Evolutionary conservation across 1,139 yeast species (phyloP).

Genomic region (Geotrichum carabidarum): DNA sequence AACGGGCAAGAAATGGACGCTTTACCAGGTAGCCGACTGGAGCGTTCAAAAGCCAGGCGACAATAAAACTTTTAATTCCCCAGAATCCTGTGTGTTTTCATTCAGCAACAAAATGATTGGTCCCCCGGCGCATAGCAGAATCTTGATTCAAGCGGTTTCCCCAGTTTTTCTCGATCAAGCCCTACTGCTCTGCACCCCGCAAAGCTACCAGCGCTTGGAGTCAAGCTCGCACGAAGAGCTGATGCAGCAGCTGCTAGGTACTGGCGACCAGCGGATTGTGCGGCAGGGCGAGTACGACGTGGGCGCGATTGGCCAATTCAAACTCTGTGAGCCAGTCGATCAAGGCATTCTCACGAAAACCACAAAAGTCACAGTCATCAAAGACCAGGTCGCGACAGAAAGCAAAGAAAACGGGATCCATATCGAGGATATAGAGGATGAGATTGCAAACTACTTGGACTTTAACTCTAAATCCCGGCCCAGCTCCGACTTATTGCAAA

Average conservation of each 20-base stretch:
- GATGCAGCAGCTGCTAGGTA: slow-evolving; percentile 13
- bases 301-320: slow-evolving; percentile 33
- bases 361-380: slow-evolving; percentile 54
- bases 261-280: slow-evolving; percentile 23
- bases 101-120: slow-evolving; percentile 9
- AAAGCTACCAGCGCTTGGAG: slow-evolving; percentile 23
- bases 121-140: slow-evolving; percentile 9
- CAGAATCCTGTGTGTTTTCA: slow-evolving; percentile 2
- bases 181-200: slow-evolving; percentile 26
- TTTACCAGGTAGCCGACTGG: slow-evolving; percentile 6
- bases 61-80: background rate
- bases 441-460: slow-evolving; percentile 31
- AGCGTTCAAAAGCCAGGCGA: background rate
- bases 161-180: slow-evolving; percentile 23
- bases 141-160: slow-evolving; percentile 12
- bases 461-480: slow-evolving; percentile 16
- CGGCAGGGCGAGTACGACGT: slow-evolving; percentile 32
- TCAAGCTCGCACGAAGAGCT: slow-evolving; percentile 16
- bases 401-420: background rate
- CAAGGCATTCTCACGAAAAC: slow-evolving; percentile 51
- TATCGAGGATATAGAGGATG: slow-evolving; percentile 26
- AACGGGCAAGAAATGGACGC: slow-evolving; percentile 7
- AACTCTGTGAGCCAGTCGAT: slow-evolving; percentile 65
- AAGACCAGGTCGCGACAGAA: slow-evolving; percentile 30
- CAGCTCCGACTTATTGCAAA: slow-evolving; percentile 9